phyloP scores from a whole-genome alignment of 257 asterid genomes.

The Galeopsis tetrahit region DNA sequence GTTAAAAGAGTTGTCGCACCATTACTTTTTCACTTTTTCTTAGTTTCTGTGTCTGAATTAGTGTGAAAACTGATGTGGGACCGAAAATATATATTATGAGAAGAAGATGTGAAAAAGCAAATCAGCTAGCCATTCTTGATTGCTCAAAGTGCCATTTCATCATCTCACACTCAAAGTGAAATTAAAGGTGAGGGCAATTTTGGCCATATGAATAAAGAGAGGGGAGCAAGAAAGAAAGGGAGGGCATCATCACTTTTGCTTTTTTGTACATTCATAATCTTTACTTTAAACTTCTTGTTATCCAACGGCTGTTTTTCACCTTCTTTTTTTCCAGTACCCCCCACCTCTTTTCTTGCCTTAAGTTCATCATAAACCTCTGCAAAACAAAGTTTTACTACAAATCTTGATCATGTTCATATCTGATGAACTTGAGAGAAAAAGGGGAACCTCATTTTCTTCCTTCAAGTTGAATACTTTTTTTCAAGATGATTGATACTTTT shows the following conservation, averaged over 20 bases:
- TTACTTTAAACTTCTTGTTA: conserved; percentile 72
- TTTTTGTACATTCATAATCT: conserved; percentile 46
- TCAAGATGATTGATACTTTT: conserved; percentile 71
- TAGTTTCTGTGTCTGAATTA: too few species aligned
- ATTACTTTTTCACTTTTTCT: too few species aligned
- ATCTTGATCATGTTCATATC: conserved; percentile 44
- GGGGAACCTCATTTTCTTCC: conserved; percentile 71
- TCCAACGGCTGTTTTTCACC: conserved; percentile 68
- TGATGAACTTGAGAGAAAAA: conserved; percentile 50
- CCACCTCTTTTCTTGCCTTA: conserved; percentile 25
- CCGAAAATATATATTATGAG: conserved; percentile 29
- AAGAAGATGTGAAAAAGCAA: conserved; percentile 44
- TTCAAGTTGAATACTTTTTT: conserved; percentile 68
- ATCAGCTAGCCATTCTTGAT: conserved; percentile 56
- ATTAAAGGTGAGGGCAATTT: conserved; percentile 55
- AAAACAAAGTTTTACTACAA: conserved; percentile 34
- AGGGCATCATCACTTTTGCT: conserved; percentile 54
- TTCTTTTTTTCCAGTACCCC: conserved; percentile 36
- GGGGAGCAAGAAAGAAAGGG: conserved; percentile 56
- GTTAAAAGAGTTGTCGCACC: too few species aligned
- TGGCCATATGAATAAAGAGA: conserved; percentile 51
- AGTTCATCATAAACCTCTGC: conserved; percentile 39
- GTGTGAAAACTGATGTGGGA: too few species aligned
- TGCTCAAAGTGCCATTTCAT: conserved; percentile 78
- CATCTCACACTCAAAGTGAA: conserved; percentile 66